phyloP scores from a whole-genome alignment of 768 basidiomycete species.

The Naematelia aurantialba region DNA sequence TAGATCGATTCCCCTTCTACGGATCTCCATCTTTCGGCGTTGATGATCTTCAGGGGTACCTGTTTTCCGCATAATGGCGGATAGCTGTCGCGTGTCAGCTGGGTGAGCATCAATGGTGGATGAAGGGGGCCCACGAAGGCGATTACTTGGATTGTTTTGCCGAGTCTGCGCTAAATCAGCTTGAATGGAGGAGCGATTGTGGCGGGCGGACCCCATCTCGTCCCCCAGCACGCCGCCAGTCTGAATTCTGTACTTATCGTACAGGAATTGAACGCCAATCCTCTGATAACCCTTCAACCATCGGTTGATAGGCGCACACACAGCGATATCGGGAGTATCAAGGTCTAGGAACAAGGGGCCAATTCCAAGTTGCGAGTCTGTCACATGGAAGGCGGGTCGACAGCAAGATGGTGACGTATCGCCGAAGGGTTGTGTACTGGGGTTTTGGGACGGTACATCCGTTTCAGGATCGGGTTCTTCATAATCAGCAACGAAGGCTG shows the following conservation, averaged over 20 bases:
- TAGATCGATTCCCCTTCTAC: conserved; percentile 47
- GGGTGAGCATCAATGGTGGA: neutral
- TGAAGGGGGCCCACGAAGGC: conserved; percentile 33
- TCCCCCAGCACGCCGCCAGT: conserved; percentile 84
- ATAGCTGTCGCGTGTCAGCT: conserved; percentile 67
- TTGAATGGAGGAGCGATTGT: neutral
- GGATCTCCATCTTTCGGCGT: conserved; percentile 66
- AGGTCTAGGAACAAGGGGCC: conserved; percentile 29
- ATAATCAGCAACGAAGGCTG: neutral
- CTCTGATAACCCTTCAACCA: conserved; percentile 88
- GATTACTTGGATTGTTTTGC: conserved; percentile 82
- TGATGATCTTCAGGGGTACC: conserved; percentile 64
- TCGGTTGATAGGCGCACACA: conserved; percentile 62
- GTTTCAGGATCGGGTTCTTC: neutral
- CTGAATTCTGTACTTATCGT: conserved; percentile 62
- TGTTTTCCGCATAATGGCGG: conserved; percentile 83
- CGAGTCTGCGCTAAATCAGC: conserved; percentile 50
- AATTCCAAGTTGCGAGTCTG: conserved; percentile 21
- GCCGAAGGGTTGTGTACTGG: neutral
- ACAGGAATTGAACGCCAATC: conserved; percentile 80
- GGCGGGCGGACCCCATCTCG: conserved; percentile 80
- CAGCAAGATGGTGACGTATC: neutral
- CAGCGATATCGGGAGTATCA: conserved; percentile 17
- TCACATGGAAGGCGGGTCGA: conserved; percentile 25
- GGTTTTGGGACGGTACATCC: neutral